A percentile compares a stretch with the other conserved stretches of the same genome.
phyloP scores from a whole-genome alignment of 768 basidiomycete species.

The Lanmaoa pseudosensibilis region DNA sequence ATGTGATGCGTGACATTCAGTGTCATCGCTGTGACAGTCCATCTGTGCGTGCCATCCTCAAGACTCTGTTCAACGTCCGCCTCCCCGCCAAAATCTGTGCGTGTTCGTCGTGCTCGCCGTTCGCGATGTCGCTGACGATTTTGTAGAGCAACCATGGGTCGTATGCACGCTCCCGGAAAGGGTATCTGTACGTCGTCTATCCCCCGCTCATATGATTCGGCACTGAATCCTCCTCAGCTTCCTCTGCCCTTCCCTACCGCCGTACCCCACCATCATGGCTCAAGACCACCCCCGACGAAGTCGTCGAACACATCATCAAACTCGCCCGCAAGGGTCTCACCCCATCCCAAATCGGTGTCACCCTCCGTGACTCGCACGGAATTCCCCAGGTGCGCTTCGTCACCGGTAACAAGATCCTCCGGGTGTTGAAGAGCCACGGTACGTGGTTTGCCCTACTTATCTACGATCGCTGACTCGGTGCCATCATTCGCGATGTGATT shows the following conservation, averaged over 20 bases:
- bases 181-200: slow-evolving; percentile 82
- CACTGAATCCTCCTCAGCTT: slow-evolving; percentile 44
- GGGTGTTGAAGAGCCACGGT: slow-evolving; percentile 96
- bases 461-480: not conserved
- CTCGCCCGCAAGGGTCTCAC: slow-evolving; percentile 97
- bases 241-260: slow-evolving; percentile 97
- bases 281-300: slow-evolving; percentile 93
- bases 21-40: slow-evolving; percentile 27
- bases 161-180: slow-evolving; percentile 99
- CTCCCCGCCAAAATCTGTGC: slow-evolving; percentile 35
- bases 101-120: slow-evolving; percentile 25
- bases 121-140: slow-evolving; percentile 11
- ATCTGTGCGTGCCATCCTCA: slow-evolving; percentile 20
- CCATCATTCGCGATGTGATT: not conserved
- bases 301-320: slow-evolving; percentile 95
- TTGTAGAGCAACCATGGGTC: slow-evolving; percentile 71
- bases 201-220: slow-evolving; percentile 13
- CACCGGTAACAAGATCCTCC: slow-evolving; percentile 98
- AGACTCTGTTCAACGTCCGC: slow-evolving; percentile 13
- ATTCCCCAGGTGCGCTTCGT: slow-evolving; percentile 98
- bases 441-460: slow-evolving; percentile 32
- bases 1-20: slow-evolving; percentile 30
- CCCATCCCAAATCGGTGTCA: slow-evolving; percentile 97
- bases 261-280: slow-evolving; percentile 94
- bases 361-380: slow-evolving; percentile 96